Conservation (phyloP, 208 protist species). For the Acanthamoeba sp. region DNA sequence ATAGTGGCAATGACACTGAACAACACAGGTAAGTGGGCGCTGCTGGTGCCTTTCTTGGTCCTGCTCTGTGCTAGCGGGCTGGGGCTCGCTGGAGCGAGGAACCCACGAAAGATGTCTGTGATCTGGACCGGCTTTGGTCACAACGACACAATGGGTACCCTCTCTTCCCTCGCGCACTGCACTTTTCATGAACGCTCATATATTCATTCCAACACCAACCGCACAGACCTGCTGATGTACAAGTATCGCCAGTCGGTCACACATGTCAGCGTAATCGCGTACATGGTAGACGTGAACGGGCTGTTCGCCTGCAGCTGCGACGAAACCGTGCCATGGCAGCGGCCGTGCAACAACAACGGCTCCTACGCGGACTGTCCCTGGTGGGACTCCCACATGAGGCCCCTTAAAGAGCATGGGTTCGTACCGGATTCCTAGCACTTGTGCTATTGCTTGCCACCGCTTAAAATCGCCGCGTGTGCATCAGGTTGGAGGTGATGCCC, state of each 20-base stretch:
- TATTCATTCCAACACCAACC: too few relatives aligned
- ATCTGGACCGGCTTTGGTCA: background rate
- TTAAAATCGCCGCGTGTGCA: too few relatives aligned
- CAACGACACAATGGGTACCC: background rate
- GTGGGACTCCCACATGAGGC: background rate
- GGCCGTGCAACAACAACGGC: conserved; percentile 43
- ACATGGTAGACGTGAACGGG: conserved; percentile 17
- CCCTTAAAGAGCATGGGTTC: background rate
- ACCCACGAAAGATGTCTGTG: background rate
- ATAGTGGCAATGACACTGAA: too few relatives aligned
- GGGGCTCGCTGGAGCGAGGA: too few relatives aligned
- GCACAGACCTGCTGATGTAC: too few relatives aligned
- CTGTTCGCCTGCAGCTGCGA: background rate
- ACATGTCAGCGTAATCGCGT: background rate
- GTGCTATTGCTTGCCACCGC: too few relatives aligned
- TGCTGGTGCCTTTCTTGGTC: too few relatives aligned
- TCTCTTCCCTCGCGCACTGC: too few relatives aligned
- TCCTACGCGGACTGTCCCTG: background rate
- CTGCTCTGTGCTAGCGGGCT: too few relatives aligned
- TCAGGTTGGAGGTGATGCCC: background rate
- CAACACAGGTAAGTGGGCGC: too few relatives aligned
- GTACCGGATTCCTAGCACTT: too few relatives aligned
- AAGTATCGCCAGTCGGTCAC: background rate
- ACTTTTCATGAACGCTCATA: background rate
- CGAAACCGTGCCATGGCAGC: background rate